Evolutionary conservation across 768 basidiomycete genomes (phyloP).

Genomic region (Antrodiella citrinella): DNA sequence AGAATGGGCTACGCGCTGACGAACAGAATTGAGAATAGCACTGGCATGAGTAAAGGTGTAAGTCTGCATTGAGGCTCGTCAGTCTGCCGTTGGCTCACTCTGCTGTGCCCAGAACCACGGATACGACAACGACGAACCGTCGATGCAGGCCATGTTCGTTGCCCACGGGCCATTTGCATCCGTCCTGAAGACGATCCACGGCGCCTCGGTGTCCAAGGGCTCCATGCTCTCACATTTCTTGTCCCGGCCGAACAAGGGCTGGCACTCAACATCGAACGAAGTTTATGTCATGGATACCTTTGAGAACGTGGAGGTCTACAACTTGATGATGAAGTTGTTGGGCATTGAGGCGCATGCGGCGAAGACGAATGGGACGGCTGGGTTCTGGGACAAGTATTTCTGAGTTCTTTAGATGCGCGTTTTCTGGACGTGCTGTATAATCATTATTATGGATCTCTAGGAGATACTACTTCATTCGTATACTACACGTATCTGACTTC

Average conservation of each 20-base stretch:
- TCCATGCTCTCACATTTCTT: slow-evolving; percentile 17
- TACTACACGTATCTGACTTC: no score
- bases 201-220: slow-evolving; percentile 18
- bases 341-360: slow-evolving; percentile 51
- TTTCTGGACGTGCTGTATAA: no score
- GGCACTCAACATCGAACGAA: slow-evolving; percentile 60
- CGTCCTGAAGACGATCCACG: slow-evolving; percentile 52
- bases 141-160: slow-evolving; percentile 88
- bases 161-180: slow-evolving; percentile 85
- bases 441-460: no score
- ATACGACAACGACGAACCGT: slow-evolving; percentile 69
- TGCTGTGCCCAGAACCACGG: slow-evolving; percentile 65
- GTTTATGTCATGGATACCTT: slow-evolving; percentile 78
- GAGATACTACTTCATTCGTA: no score
- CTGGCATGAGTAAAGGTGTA: slow-evolving; percentile 70
- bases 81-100: background rate
- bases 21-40: slow-evolving; percentile 48
- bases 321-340: slow-evolving; percentile 68
- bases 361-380: slow-evolving; percentile 64
- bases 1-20: slow-evolving; percentile 76
- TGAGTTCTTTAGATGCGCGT: no score
- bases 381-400: slow-evolving; percentile 82
- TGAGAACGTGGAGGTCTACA: slow-evolving; percentile 79
- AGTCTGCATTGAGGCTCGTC: no score
- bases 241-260: slow-evolving; percentile 35